phyloP scores from a whole-genome alignment of 1,284 basidiomycete genomes.

The Sporisorium iseilematis-ciliati region DNA sequence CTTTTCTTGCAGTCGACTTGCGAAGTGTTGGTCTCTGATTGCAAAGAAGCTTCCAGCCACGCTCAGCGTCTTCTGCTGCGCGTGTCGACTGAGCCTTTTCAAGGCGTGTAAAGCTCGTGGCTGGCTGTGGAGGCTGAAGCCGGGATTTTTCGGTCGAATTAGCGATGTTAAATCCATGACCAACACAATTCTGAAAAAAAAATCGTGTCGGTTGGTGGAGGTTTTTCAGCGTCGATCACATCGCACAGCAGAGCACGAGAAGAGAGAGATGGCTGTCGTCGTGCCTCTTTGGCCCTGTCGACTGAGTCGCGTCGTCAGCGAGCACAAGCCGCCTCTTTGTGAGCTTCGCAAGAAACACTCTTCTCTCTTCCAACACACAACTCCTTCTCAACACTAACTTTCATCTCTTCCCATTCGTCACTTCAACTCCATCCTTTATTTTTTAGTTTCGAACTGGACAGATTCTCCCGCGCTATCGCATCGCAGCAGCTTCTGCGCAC shows the following conservation, averaged over 20 bases:
- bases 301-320: constrained; percentile 48
- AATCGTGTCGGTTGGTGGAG: constrained; percentile 32
- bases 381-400: constrained; percentile 2
- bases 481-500: constrained; percentile 4
- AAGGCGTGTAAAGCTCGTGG: background rate
- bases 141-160: background rate
- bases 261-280: background rate
- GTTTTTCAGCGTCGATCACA: constrained; percentile 40
- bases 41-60: background rate
- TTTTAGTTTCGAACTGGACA: background rate
- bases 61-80: background rate
- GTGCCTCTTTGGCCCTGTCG: constrained; percentile 2
- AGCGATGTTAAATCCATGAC: constrained; percentile 2
- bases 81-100: constrained; percentile 3
- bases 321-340: background rate
- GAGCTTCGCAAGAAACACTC: constrained; percentile 6
- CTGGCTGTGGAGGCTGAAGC: background rate
- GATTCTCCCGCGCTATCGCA: background rate
- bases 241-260: constrained; percentile 27
- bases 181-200: background rate
- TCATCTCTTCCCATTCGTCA: background rate
- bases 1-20: background rate
- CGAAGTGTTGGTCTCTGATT: constrained; percentile 6
- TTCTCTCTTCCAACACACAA: background rate
- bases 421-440: background rate